These are phyloP conservation scores for Plasmodium chabaudi DNA, from an alignment of 169 alveolate genomes.

Conservation along the genomic window DNA sequence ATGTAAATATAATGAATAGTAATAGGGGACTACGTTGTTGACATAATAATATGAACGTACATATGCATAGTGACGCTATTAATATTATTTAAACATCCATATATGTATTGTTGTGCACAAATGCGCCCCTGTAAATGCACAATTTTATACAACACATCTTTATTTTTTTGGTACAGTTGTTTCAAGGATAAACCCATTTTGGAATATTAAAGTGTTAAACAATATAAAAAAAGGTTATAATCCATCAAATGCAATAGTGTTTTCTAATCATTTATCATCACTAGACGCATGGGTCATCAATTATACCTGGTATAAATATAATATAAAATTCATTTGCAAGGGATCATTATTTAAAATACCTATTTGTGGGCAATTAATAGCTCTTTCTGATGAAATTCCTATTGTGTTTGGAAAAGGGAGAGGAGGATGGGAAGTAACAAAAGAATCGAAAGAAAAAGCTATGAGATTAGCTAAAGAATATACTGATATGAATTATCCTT, in stretches of 20 bases:
- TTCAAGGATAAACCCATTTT: constrained; percentile 78
- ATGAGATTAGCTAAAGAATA: constrained; percentile 78
- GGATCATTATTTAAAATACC: constrained; percentile 80
- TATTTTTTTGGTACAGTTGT: constrained; percentile 27
- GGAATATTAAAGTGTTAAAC: constrained; percentile 76
- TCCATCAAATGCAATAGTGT: constrained; percentile 75
- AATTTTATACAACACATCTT: not conserved
- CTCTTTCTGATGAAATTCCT: constrained; percentile 78
- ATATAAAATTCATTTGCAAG: constrained; percentile 80
- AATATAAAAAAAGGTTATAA: constrained; percentile 50
- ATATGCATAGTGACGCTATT: not conserved
- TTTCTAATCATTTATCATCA: constrained; percentile 80
- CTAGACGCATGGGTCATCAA: constrained; percentile 86
- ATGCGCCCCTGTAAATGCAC: not conserved
- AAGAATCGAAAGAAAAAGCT: constrained; percentile 77
- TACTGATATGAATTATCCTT: constrained; percentile 54
- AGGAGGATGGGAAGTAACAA: constrained; percentile 87
- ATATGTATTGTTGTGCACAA: not conserved
- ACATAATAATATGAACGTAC: not conserved
- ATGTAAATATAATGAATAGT: not conserved
- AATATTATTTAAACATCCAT: not conserved
- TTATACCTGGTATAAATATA: constrained; percentile 75
- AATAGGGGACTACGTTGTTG: no score
- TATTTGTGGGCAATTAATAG: constrained; percentile 79
- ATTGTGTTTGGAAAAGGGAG: constrained; percentile 78